phyloP scores from a whole-genome alignment of 768 basidiomycete species.

The Boletus patriciae region DNA sequence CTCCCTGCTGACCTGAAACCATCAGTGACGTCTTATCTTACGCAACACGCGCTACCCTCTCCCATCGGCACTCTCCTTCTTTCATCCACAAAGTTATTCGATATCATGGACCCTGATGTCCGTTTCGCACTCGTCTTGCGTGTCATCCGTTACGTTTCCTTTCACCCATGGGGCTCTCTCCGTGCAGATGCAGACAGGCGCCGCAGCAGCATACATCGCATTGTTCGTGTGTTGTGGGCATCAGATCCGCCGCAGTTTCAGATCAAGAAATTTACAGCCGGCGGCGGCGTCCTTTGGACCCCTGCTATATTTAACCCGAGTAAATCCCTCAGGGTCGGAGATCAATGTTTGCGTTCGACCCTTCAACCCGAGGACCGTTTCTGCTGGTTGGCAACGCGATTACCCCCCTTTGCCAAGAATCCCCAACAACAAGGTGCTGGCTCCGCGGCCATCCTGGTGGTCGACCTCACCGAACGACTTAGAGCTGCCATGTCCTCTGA shows the following conservation, averaged over 20 bases:
- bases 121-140: constrained; percentile 48
- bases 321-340: constrained; percentile 20
- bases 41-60: constrained; percentile 40
- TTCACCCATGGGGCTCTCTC: constrained; percentile 72
- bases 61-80: constrained; percentile 52
- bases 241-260: constrained; percentile 27
- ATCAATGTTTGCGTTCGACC: constrained; percentile 12
- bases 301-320: constrained; percentile 44
- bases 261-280: constrained; percentile 47
- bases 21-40: constrained; percentile 45
- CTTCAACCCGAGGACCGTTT: constrained; percentile 27
- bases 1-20: constrained; percentile 3
- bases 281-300: constrained; percentile 64
- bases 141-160: constrained; percentile 69
- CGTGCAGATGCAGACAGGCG: constrained; percentile 62
- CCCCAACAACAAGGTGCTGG: constrained; percentile 27
- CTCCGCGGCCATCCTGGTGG: constrained; percentile 29
- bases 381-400: constrained; percentile 65
- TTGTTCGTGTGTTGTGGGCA: constrained; percentile 51
- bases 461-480: constrained; percentile 45
- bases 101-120: constrained; percentile 36
- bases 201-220: constrained; percentile 42
- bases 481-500: constrained; percentile 15
- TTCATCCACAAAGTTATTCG: constrained; percentile 35
- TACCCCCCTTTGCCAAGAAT: constrained; percentile 45